Evolutionary conservation across 768 basidiomycete genomes (phyloP).

Genomic region (Auricularia heimuer): DNA sequence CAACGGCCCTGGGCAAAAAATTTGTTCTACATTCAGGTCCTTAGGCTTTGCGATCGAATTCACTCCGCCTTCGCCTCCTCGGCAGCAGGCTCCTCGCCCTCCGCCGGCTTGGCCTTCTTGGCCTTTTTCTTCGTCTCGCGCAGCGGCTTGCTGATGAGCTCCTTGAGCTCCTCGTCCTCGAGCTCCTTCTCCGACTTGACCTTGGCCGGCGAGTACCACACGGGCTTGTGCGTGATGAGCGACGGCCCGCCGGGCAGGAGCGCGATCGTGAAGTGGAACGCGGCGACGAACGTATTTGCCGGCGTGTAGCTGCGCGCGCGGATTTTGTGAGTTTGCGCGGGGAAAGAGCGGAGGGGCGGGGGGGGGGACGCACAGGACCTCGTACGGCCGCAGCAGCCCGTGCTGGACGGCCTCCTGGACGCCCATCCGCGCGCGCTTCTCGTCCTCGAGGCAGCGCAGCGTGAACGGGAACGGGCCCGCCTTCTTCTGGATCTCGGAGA

Average conservation of each 20-base stretch:
- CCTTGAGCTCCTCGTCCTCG: slow-evolving; percentile 79
- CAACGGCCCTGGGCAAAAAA: background rate
- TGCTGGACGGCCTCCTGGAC: slow-evolving; percentile 95
- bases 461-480: slow-evolving; percentile 98
- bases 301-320: slow-evolving; percentile 56
- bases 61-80: slow-evolving; percentile 19
- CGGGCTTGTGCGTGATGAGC: slow-evolving; percentile 76
- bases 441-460: slow-evolving; percentile 86
- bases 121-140: slow-evolving; percentile 88
- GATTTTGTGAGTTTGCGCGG: too few species aligned
- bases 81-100: slow-evolving; percentile 33
- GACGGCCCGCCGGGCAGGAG: slow-evolving; percentile 82
- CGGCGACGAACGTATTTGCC: slow-evolving; percentile 75
- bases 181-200: slow-evolving; percentile 85
- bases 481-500: slow-evolving; percentile 96
- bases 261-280: slow-evolving; percentile 96
- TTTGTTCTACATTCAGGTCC: background rate
- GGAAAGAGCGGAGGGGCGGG: too few species aligned
- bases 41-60: background rate
- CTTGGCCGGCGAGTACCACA: slow-evolving; percentile 90
- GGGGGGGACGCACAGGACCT: slow-evolving; percentile 60
- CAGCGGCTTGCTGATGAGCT: slow-evolving; percentile 64
- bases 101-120: slow-evolving; percentile 56
- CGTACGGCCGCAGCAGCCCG: slow-evolving; percentile 86
- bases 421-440: slow-evolving; percentile 91